A percentile compares a stretch with the other conserved stretches of the same genome.
Conservation (phyloP, 2,329 filamentous ascomycete species). For the Cladosporium sphaerospermum region DNA sequence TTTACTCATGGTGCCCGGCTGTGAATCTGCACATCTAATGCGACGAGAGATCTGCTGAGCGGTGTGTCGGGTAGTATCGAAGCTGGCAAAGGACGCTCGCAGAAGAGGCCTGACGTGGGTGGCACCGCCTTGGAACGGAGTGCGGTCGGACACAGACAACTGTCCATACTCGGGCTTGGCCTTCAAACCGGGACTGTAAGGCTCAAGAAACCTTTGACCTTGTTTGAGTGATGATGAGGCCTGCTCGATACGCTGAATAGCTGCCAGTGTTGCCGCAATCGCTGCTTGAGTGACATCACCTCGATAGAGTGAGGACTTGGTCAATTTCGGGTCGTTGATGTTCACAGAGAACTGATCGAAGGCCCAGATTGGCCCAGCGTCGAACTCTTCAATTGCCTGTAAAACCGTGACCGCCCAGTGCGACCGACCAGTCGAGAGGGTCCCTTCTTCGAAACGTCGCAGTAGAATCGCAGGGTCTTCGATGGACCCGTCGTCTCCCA, state of each 20-base stretch:
- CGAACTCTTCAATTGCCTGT: constrained; percentile 37
- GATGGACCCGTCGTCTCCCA: constrained; percentile 38
- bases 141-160: constrained; percentile 31
- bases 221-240: background rate
- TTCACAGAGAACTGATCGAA: constrained; percentile 39
- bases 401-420: constrained; percentile 39
- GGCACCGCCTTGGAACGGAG: constrained; percentile 34
- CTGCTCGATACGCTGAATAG: constrained; percentile 32
- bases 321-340: constrained; percentile 36
- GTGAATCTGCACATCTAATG: constrained; percentile 38
- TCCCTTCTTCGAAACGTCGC: constrained; percentile 20
- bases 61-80: constrained; percentile 31
- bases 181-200: constrained; percentile 22
- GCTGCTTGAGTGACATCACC: constrained; percentile 36
- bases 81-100: constrained; percentile 35
- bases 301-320: constrained; percentile 38
- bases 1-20: constrained; percentile 36
- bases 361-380: constrained; percentile 41
- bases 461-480: constrained; percentile 28
- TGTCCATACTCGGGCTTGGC: constrained; percentile 24
- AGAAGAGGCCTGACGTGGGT: constrained; percentile 35
- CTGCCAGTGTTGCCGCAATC: constrained; percentile 32
- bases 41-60: constrained; percentile 37
- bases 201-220: background rate
- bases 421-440: constrained; percentile 28